These are phyloP conservation scores for Cutaneotrichosporon sp. DNA, from an alignment of 1,284 basidiomycete species.

Conservation along the genomic window DNA sequence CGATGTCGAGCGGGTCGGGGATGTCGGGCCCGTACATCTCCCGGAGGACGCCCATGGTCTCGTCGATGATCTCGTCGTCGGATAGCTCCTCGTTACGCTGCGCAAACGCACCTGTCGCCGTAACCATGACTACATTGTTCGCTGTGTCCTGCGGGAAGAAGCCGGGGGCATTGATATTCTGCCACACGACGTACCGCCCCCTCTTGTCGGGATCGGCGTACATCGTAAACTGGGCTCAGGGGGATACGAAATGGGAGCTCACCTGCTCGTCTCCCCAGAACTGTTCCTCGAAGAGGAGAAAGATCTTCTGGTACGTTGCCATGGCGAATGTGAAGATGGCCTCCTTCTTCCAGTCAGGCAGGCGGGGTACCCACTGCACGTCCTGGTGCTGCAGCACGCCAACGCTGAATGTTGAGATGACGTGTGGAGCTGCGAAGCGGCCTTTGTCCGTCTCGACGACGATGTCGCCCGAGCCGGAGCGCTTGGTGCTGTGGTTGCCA, in stretches of 20 bases:
- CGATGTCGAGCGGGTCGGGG: conserved; percentile 56
- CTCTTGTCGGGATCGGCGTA: conserved; percentile 59
- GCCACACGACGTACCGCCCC: conserved; percentile 65
- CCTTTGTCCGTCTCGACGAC: conserved; percentile 52
- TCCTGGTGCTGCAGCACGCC: conserved; percentile 58
- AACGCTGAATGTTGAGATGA: conserved; percentile 60
- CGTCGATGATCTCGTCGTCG: conserved; percentile 53
- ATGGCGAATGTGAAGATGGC: conserved; percentile 63
- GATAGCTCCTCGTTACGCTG: conserved; percentile 58
- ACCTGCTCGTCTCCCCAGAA: conserved; percentile 68
- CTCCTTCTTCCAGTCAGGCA: conserved; percentile 63
- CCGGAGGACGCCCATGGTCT: conserved; percentile 57
- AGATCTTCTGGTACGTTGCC: conserved; percentile 67
- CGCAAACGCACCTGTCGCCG: conserved; percentile 54
- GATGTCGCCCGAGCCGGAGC: conserved; percentile 35
- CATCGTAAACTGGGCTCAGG: conserved; percentile 54
- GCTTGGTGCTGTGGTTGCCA: not conserved
- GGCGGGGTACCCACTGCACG: conserved; percentile 55
- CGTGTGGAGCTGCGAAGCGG: conserved; percentile 55
- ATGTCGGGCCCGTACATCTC: conserved; percentile 57
- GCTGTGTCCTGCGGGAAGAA: conserved; percentile 55
- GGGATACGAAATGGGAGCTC: not conserved
- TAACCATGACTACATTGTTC: conserved; percentile 56
- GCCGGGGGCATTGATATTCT: conserved; percentile 58
- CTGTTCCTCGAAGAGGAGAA: conserved; percentile 59